phyloP scores from a whole-genome alignment of 2,329 filamentous ascomycete genomes.

The Myriosclerotinia duriaeana region DNA sequence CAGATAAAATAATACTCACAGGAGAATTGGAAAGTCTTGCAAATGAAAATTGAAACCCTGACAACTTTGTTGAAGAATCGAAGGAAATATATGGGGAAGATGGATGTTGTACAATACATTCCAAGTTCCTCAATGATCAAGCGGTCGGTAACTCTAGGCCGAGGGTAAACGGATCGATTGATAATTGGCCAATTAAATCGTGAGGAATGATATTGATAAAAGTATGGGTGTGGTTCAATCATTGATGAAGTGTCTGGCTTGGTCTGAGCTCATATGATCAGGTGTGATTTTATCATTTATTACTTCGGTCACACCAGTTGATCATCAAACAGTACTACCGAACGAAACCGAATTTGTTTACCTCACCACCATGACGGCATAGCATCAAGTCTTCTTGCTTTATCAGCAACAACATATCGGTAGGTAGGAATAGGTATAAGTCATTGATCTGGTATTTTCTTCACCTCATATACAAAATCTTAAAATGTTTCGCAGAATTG shows the following conservation, averaged over 20 bases:
- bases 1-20: too few species aligned
- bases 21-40: too few species aligned
- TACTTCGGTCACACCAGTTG: neutral
- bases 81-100: neutral
- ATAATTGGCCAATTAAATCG: slow-evolving; percentile 7
- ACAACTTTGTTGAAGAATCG: neutral
- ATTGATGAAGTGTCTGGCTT: too few species aligned
- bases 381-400: neutral
- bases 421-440: neutral
- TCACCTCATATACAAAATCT: slow-evolving; percentile 12
- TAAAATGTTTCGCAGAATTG: slow-evolving; percentile 39
- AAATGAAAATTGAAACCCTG: neutral
- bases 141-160: neutral
- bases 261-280: too few species aligned
- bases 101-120: too few species aligned
- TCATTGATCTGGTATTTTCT: neutral
- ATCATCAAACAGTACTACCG: slow-evolving; percentile 3
- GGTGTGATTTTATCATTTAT: neutral
- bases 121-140: neutral
- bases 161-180: slow-evolving; percentile 15
- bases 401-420: slow-evolving; percentile 1
- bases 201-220: fast-evolving
- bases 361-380: slow-evolving; percentile 2
- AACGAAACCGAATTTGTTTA: slow-evolving; percentile 8
- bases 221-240: neutral